A percentile compares a stretch with the other conserved stretches of the same genome.
These are phyloP conservation scores for Clonostachys rhizophaga DNA, from an alignment of 2,329 filamentous ascomycete species.

Conservation along the genomic window DNA sequence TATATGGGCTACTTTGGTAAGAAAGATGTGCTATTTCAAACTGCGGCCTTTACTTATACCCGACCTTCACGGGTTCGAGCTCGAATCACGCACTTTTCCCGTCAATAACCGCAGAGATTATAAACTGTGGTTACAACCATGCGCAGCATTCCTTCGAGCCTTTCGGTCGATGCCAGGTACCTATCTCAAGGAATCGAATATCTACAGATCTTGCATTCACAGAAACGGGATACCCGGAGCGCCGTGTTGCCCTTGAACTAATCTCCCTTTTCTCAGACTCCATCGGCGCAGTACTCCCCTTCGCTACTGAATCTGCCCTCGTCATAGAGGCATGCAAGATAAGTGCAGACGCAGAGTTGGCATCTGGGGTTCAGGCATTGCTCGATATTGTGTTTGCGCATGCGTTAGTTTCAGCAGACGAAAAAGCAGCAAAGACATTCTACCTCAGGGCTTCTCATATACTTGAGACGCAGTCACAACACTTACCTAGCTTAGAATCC, in stretches of 20 bases:
- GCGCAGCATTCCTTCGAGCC: constrained; percentile 5
- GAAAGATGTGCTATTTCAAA: background rate
- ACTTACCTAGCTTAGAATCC: constrained; percentile 10
- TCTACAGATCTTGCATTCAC: background rate
- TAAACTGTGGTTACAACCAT: constrained; percentile 10
- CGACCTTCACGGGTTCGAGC: constrained; percentile 12
- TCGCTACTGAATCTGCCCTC: constrained; percentile 10
- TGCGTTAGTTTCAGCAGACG: constrained; percentile 11
- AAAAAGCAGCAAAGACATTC: constrained; percentile 12
- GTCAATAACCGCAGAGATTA: constrained; percentile 14
- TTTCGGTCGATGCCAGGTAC: background rate
- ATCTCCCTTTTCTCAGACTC: constrained; percentile 16
- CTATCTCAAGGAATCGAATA: background rate
- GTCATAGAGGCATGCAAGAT: constrained; percentile 10
- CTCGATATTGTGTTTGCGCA: constrained; percentile 20
- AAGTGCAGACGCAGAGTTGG: too few relatives aligned
- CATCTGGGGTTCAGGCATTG: constrained; percentile 6
- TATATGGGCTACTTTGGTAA: constrained; percentile 18
- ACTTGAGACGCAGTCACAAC: constrained; percentile 15
- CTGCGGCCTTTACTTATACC: background rate
- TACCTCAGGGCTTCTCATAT: constrained; percentile 15
- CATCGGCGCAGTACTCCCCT: constrained; percentile 15
- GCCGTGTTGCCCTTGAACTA: background rate
- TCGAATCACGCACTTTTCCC: constrained; percentile 21
- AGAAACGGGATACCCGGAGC: background rate